phyloP scores from a whole-genome alignment of 2,329 filamentous ascomycete genomes.

The Colletotrichum lupini region DNA sequence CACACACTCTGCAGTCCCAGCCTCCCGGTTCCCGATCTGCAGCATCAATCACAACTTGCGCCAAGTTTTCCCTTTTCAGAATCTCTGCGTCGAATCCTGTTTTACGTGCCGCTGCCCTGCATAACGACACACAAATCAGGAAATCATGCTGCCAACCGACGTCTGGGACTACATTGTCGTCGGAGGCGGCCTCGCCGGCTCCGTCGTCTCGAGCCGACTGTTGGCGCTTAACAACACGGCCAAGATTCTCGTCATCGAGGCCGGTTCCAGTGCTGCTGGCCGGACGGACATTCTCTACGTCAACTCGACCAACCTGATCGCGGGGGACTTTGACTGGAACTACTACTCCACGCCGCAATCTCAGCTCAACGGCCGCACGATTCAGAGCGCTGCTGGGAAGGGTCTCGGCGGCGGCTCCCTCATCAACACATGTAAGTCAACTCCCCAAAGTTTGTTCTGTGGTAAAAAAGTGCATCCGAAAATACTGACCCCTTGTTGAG shows the following conservation, averaged over 20 bases:
- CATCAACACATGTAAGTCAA: conserved; percentile 49
- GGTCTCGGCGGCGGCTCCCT: conserved; percentile 53
- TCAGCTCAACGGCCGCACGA: conserved; percentile 39
- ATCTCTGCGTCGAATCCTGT: neutral
- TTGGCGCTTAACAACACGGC: conserved; percentile 37
- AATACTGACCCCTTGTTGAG: conserved; percentile 29
- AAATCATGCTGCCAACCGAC: conserved; percentile 5
- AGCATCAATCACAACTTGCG: neutral
- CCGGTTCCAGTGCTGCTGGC: conserved; percentile 45
- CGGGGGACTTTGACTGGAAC: conserved; percentile 47
- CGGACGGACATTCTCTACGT: conserved; percentile 41
- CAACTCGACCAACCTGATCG: conserved; percentile 43
- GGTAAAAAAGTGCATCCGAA: neutral
- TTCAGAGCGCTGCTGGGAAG: conserved; percentile 47
- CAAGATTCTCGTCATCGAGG: conserved; percentile 52
- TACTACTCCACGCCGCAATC: conserved; percentile 47
- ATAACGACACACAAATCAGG: neutral
- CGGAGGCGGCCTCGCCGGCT: conserved; percentile 51
- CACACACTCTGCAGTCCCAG: neutral
- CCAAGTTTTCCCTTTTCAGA: neutral
- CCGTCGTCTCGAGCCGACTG: conserved; percentile 49
- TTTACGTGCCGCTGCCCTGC: neutral
- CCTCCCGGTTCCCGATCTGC: neutral
- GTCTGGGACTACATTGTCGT: conserved; percentile 50
- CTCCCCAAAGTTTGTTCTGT: no score